phyloP scores from a whole-genome alignment of 768 basidiomycete genomes.

The Suillus alpinus region DNA sequence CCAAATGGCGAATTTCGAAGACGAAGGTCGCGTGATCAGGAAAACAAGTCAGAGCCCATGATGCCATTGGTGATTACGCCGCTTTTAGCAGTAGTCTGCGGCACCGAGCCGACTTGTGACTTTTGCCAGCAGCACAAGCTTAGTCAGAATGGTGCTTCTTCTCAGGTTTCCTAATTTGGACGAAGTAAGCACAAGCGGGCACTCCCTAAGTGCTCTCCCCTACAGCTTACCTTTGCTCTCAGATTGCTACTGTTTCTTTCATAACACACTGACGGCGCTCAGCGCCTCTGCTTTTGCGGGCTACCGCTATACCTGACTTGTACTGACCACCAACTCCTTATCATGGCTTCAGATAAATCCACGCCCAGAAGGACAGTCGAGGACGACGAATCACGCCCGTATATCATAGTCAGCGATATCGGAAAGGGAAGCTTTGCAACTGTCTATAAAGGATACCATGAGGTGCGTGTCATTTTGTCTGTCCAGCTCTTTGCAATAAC shows the following conservation, averaged over 20 bases:
- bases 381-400: slow-evolving; percentile 73
- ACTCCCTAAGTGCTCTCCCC: not conserved
- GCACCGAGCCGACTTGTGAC: not conserved
- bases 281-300: slow-evolving; percentile 2
- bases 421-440: slow-evolving; percentile 95
- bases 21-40: not conserved
- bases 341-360: slow-evolving; percentile 28
- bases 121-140: not conserved
- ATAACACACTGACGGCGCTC: not conserved
- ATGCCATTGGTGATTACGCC: not conserved
- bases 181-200: not conserved
- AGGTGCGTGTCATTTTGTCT: slow-evolving; percentile 47
- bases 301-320: not conserved
- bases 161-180: slow-evolving; percentile 3
- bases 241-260: not conserved
- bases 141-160: slow-evolving; percentile 1
- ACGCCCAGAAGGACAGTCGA: slow-evolving; percentile 35
- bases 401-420: slow-evolving; percentile 72
- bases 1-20: not conserved
- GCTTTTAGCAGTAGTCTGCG: not conserved
- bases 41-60: not conserved
- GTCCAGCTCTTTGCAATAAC: not conserved
- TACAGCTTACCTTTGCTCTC: not conserved
- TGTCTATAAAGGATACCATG: slow-evolving; percentile 91
- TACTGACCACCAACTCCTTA: not conserved